Evolutionary conservation across 805 yeast species (phyloP).

Genomic region (Allodekkera sacchari): DNA sequence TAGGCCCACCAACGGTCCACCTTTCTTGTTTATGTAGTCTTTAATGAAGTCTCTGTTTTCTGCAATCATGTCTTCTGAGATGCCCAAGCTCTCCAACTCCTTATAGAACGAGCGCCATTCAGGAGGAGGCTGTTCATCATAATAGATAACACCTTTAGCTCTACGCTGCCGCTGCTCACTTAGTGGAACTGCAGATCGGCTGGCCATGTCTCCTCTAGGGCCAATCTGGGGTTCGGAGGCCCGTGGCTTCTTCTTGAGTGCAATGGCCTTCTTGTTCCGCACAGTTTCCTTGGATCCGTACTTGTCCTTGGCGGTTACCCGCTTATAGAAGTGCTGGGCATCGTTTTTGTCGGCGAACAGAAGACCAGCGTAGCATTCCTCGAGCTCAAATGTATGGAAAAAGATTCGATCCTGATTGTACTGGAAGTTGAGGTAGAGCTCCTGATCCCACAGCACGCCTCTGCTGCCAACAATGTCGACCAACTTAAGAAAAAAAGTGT

Average conservation of each 20-base stretch:
- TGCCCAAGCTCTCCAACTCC: slow-evolving; percentile 71
- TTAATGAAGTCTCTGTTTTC: slow-evolving; percentile 78
- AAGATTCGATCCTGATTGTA: slow-evolving; percentile 92
- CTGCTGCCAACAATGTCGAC: slow-evolving; percentile 76
- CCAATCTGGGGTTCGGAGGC: slow-evolving; percentile 31
- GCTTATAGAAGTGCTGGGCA: slow-evolving; percentile 77
- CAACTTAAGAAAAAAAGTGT: slow-evolving; percentile 82
- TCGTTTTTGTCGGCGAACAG: slow-evolving; percentile 84
- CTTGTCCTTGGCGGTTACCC: slow-evolving; percentile 66
- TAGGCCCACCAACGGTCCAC: slow-evolving; percentile 73
- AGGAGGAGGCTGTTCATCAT: slow-evolving; percentile 73
- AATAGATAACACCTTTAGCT: slow-evolving; percentile 53
- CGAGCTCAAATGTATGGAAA: slow-evolving; percentile 91
- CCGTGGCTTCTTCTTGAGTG: slow-evolving; percentile 47
- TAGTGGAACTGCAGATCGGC: slow-evolving; percentile 6
- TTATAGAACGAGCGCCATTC: slow-evolving; percentile 75
- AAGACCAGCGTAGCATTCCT: slow-evolving; percentile 80
- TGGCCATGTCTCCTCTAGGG: slow-evolving; percentile 46
- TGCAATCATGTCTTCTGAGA: slow-evolving; percentile 82
- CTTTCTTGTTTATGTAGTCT: slow-evolving; percentile 63
- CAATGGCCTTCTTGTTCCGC: slow-evolving; percentile 82
- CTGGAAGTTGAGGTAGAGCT: slow-evolving; percentile 76
- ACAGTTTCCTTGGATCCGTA: slow-evolving; percentile 82
- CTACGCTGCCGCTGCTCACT: slow-evolving; percentile 50
- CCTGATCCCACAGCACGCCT: slow-evolving; percentile 98